Evolutionary conservation across 2,329 filamentous ascomycete genomes (phyloP), one percentile per base, ranked within the genome.

Genomic region (Tolypocladium ovalisporum): DNA sequence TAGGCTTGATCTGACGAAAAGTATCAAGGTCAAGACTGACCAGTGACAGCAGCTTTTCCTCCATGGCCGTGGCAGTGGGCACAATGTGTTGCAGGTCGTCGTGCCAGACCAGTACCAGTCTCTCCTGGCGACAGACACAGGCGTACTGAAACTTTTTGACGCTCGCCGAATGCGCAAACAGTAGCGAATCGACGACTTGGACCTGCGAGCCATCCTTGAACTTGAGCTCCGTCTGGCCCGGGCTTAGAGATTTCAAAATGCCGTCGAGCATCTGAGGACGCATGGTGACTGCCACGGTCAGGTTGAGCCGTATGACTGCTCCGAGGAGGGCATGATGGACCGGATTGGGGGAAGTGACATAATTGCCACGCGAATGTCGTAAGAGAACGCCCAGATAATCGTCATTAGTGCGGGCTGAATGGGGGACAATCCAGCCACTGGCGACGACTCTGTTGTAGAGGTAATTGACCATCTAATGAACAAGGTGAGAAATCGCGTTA

Each of bases 261-360:
- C 73, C 73, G 24, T 73, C 70, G 34, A 76, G 75, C 57, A 76
- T 76, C 52, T 77, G 71, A 1, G 75, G 75, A 12, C 72, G 73
- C 74, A 80, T 77, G 12, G 78, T 79, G 58, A 79, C 70, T 17
- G 75, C 76, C 37, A 78, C 75, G 19, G 70, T 68, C 24, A 75
- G 69, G 60, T 78, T 77, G 57, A 79, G 70, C 55, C 71, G 71
- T 55, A 73, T 70, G 8, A 77, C 72, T 9, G 76, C 75, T 4
- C 65, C 70, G 13, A 76, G 62, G 10, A 79, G 67, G 12, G 70
- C 61, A 19, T 67, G 67, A 54, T 73, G 66, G 13, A 76, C 58
- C 6, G 66, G 63, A 29, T 72, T 65, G 0, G 77, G 77, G 49
- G 75, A 71, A 17, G 71, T 69, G 34, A 74, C 67, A 59, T 77